These are phyloP conservation scores for Ophiostoma triangulosporum DNA, from an alignment of 2,329 filamentous ascomycete genomes.

Conservation along the genomic window DNA sequence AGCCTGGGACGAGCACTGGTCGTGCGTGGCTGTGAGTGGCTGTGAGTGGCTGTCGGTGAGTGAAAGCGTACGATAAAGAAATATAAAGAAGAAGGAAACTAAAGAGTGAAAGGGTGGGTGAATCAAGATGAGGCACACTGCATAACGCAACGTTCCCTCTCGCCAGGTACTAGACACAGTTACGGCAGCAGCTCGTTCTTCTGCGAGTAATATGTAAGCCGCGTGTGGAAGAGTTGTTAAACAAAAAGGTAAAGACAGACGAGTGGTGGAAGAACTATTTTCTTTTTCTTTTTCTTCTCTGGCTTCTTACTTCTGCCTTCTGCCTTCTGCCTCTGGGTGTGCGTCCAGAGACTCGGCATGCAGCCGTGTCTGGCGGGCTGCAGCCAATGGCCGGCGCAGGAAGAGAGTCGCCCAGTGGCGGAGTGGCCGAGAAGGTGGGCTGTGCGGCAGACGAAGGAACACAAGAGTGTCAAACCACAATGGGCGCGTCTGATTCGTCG, in stretches of 20 bases:
- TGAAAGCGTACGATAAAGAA: neutral
- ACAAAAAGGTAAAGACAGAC: no score
- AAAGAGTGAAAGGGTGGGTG: neutral
- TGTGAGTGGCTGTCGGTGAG: constrained; percentile 1
- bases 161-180: neutral
- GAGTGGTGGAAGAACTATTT: no score
- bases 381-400: neutral
- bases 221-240: no score
- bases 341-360: neutral
- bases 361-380: neutral
- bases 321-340: no score
- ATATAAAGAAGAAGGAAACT: neutral
- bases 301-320: no score
- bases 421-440: neutral
- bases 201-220: neutral
- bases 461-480: neutral
- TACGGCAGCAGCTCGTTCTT: neutral
- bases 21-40: no score
- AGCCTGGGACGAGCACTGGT: no score
- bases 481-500: neutral
- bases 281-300: no score
- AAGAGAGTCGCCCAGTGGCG: neutral
- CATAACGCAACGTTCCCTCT: constrained; percentile 1
- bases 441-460: neutral
- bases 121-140: neutral